Base-by-base conservation (phyloP, 2,329 filamentous ascomycete genomes). In the Mycosphaerella sp. region DNA sequence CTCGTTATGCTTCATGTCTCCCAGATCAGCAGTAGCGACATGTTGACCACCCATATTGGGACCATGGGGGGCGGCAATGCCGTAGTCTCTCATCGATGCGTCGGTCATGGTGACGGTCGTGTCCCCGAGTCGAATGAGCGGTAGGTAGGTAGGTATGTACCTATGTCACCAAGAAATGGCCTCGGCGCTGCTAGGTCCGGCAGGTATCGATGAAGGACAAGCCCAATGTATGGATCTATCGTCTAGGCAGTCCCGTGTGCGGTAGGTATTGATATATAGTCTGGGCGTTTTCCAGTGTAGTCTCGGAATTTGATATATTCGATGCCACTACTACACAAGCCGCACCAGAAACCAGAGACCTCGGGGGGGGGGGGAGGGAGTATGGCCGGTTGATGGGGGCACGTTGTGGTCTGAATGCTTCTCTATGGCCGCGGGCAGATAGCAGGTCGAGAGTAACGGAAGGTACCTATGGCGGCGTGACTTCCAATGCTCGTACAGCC, bases 1-100 rank as follows among this genome's bases (percentile, higher is more conserved):
- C 68, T 87, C 83, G 55, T 78, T 73, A 36, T 72, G 66, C 59
- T 76, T 78, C 81, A 85, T 84, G 60, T 69, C 62, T 62, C 67
- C 60, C 41, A 72, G 53, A 44, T 75, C 67, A 45, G 66, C 65
- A 10, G 74, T 75, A 7, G 73, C 74, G 40, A 71, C 68, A 57
- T 76, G 75, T 11, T 72, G 60, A 54, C 72, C 72, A 29, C 60
- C 61, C 67, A 71, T 70, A 63, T 77, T 77, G 29, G 74, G 75
- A 6, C 75, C 75, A 61, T 77, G 75, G 51, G 75, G 75, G 14
- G 73, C 74, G 49, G 74, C 75, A 23, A 72, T 61, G 38, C 74
- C 74, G 62, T 76, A 76, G 65, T 77, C 73, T 48, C 74, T 70
- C 55, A 77, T 68, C 14, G 73, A 72, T n/a, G 55, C 56, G 59